Conservation (phyloP, 768 basidiomycete species). For the Leccinum aurantiacum region DNA sequence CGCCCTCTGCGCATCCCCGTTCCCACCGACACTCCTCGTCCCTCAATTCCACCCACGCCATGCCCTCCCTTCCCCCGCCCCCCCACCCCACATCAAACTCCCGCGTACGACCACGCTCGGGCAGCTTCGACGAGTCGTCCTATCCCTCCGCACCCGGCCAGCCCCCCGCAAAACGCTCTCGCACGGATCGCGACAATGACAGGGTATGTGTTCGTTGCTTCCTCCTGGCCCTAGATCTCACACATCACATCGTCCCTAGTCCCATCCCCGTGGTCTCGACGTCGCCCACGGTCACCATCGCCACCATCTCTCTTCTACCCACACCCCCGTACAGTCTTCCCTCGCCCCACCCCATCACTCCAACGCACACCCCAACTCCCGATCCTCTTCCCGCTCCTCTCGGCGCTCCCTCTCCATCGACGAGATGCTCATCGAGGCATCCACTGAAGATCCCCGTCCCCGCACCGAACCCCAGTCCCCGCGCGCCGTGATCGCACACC, state of each 20-base stretch:
- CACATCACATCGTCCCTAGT: constrained; percentile 7
- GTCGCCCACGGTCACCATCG: constrained; percentile 11
- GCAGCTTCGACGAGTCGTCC: constrained; percentile 41
- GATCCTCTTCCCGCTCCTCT: constrained; percentile 39
- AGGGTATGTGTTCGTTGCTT: constrained; percentile 6
- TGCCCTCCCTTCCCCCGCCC: constrained; percentile 40
- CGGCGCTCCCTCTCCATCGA: constrained; percentile 40
- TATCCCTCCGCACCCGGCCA: constrained; percentile 25
- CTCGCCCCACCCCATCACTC: constrained; percentile 16
- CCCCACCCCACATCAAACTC: constrained; percentile 32
- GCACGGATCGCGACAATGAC: constrained; percentile 40
- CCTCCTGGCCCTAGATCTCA: constrained; percentile 3
- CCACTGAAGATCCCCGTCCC: constrained; percentile 38
- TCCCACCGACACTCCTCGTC: constrained; percentile 24
- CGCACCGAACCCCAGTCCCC: constrained; percentile 35
- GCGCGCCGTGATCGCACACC: constrained; percentile 29
- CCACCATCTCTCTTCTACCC: constrained; percentile 11
- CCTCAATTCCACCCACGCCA: constrained; percentile 30
- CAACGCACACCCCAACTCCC: constrained; percentile 18
- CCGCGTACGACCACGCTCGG: constrained; percentile 45
- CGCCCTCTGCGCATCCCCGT: constrained; percentile 16
- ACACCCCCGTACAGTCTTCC: constrained; percentile 9
- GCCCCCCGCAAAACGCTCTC: constrained; percentile 51
- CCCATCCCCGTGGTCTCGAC: constrained; percentile 15
- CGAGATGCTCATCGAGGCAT: constrained; percentile 48